Conservation (phyloP, 164 flowering plant genomes). For the Paratinospora sagittata region DNA sequence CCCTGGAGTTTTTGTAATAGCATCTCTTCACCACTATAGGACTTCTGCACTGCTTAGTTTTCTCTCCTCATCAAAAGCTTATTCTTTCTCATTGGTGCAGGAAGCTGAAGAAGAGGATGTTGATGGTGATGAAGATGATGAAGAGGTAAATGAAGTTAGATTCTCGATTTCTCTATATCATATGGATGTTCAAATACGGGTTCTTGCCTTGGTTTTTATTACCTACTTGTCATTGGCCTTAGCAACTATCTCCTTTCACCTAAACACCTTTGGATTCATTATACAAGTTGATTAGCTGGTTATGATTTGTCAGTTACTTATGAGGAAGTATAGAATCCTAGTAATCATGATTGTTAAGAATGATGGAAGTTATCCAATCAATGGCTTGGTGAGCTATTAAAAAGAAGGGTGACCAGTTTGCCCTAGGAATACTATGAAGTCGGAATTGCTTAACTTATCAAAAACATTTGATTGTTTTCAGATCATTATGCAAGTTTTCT, state of each 20-base stretch:
- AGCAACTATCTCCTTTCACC: not conserved
- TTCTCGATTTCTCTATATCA: not conserved
- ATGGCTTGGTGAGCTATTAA: too few species aligned
- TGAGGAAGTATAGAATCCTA: too few species aligned
- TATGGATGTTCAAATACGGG: not conserved
- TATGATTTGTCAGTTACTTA: too few species aligned
- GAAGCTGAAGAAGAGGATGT: slow-evolving; percentile 45
- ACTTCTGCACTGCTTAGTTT: not conserved
- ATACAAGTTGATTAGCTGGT: too few species aligned
- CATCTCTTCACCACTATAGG: not conserved
- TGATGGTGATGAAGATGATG: slow-evolving; percentile 26
- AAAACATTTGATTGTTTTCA: too few species aligned
- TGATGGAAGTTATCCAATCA: too few species aligned
- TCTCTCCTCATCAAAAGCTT: not conserved
- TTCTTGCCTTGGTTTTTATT: not conserved
- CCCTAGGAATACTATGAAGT: too few species aligned
- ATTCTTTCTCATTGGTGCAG: slow-evolving; percentile 22
- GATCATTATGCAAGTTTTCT: too few species aligned
- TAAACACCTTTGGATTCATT: too few species aligned
- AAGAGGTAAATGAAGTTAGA: slow-evolving; percentile 7
- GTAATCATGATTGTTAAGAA: too few species aligned
- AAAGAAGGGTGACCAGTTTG: too few species aligned
- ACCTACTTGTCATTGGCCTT: not conserved
- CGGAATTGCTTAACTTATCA: too few species aligned
- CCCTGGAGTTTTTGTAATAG: not conserved